A percentile compares a stretch with the other conserved stretches of the same genome.
Conservation (phyloP, 257 asterid genomes). For the Nicotiana knightiana region DNA sequence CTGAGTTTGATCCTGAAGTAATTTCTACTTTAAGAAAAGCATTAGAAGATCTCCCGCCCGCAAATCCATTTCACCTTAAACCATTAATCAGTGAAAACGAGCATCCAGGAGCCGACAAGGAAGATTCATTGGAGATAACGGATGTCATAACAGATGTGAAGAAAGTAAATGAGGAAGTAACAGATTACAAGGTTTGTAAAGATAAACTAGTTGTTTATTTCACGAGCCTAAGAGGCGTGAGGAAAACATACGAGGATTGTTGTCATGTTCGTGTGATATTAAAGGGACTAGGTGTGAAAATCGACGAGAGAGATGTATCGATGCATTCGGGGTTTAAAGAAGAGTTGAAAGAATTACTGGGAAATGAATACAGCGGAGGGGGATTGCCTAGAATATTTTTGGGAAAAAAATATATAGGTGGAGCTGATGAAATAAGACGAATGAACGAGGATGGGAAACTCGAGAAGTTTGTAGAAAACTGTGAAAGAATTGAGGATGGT, state of each 20-base stretch:
- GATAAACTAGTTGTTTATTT: conserved; percentile 63
- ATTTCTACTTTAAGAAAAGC: conserved; percentile 61
- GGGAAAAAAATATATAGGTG: conserved; percentile 57
- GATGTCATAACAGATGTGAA: conserved; percentile 8
- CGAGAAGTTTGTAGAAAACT: conserved; percentile 54
- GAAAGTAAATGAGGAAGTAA: background rate
- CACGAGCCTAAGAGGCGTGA: conserved; percentile 81
- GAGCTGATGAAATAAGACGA: conserved; percentile 70
- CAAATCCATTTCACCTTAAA: conserved; percentile 61
- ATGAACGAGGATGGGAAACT: conserved; percentile 77
- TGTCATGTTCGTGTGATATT: conserved; percentile 67
- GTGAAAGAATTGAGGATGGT: conserved; percentile 43
- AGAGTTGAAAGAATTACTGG: conserved; percentile 59
- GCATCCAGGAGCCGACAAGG: conserved; percentile 13
- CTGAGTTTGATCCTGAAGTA: conserved; percentile 78
- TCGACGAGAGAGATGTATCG: conserved; percentile 90
- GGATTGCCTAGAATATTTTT: conserved; percentile 69
- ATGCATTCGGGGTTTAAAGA: conserved; percentile 93
- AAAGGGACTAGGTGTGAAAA: conserved; percentile 60
- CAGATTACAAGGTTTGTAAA: conserved; percentile 13
- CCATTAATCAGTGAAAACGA: conserved; percentile 17
- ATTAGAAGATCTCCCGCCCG: conserved; percentile 77
- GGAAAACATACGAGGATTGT: conserved; percentile 94
- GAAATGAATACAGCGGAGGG: conserved; percentile 33
- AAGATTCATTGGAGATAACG: conserved; percentile 14